Evolutionary conservation across 73 alveolate species (phyloP).

Genomic region (Symbiodinium natans): DNA sequence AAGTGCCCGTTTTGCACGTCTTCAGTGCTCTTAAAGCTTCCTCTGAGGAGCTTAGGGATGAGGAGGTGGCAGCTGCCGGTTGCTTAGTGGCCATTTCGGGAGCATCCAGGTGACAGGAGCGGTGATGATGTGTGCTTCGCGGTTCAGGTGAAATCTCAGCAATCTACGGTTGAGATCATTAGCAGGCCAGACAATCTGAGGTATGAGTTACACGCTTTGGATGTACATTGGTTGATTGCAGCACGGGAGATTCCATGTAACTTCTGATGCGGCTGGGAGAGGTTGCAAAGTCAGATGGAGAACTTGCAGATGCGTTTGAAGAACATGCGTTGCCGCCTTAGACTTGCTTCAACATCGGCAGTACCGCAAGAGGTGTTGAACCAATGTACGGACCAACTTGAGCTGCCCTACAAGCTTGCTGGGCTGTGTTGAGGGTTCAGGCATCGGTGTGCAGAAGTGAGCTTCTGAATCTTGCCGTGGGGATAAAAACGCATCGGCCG

Average conservation of each 20-base stretch:
- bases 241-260: not conserved
- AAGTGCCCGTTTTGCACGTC: too few relatives aligned
- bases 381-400: too few relatives aligned
- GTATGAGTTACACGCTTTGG: not conserved
- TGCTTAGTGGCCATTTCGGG: not conserved
- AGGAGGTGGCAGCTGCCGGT: not conserved
- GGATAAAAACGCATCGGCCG: too few relatives aligned
- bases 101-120: too few relatives aligned
- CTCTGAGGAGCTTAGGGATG: not conserved
- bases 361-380: not conserved
- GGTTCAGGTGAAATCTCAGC: conserved; percentile 34
- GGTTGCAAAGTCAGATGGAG: conserved; percentile 90
- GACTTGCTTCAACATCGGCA: not conserved
- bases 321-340: conserved; percentile 51
- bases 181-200: conserved; percentile 10
- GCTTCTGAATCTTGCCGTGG: too few relatives aligned
- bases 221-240: not conserved
- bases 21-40: too few relatives aligned
- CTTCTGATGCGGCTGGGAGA: not conserved
- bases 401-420: too few relatives aligned
- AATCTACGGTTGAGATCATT: conserved; percentile 65
- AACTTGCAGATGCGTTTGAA: conserved; percentile 68
- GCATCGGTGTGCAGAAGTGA: too few relatives aligned
- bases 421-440: too few relatives aligned
- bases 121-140: not conserved